phyloP scores from a whole-genome alignment of 2,329 filamentous ascomycete species.

The Xylogone sp. region DNA sequence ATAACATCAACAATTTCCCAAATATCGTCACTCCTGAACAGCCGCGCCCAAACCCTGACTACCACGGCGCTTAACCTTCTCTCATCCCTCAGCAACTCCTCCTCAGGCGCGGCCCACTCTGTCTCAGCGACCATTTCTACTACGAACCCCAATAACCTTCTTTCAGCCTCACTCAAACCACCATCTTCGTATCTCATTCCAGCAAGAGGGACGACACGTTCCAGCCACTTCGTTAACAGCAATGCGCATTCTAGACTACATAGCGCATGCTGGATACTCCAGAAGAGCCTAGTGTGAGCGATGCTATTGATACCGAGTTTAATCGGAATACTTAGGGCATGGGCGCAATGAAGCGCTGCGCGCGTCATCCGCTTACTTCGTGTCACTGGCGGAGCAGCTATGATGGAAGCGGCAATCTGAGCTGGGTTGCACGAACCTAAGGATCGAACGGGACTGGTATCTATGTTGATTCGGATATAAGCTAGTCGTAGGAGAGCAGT shows the following conservation, averaged over 20 bases:
- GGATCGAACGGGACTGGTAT: constrained; percentile 57
- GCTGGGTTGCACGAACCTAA: constrained; percentile 62
- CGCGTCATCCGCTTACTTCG: constrained; percentile 57
- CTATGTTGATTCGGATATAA: constrained; percentile 63
- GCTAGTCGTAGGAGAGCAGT: constrained; percentile 57
- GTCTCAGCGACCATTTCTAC: constrained; percentile 59
- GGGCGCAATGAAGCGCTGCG: constrained; percentile 64
- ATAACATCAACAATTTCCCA: constrained; percentile 58
- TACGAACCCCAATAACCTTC: constrained; percentile 50
- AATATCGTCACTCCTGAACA: constrained; percentile 55
- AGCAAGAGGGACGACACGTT: not conserved
- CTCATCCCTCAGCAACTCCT: constrained; percentile 29
- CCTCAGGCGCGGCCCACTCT: constrained; percentile 55
- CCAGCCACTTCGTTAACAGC: constrained; percentile 48
- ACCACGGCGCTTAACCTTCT: constrained; percentile 53
- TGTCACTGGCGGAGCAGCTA: constrained; percentile 53
- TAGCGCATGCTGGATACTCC: constrained; percentile 60
- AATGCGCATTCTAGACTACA: constrained; percentile 61
- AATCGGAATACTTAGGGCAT: constrained; percentile 64
- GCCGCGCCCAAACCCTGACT: constrained; percentile 57
- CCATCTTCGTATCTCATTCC: not conserved
- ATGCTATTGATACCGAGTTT: constrained; percentile 61
- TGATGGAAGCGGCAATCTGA: constrained; percentile 59
- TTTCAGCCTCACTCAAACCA: constrained; percentile 31
- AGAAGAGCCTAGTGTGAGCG: constrained; percentile 56